A percentile compares a stretch with the other conserved stretches of the same genome.
These are phyloP conservation scores for Mortierella sp. DNA, from an alignment of 371 early-diverging fungal genomes.

Conservation along the genomic window DNA sequence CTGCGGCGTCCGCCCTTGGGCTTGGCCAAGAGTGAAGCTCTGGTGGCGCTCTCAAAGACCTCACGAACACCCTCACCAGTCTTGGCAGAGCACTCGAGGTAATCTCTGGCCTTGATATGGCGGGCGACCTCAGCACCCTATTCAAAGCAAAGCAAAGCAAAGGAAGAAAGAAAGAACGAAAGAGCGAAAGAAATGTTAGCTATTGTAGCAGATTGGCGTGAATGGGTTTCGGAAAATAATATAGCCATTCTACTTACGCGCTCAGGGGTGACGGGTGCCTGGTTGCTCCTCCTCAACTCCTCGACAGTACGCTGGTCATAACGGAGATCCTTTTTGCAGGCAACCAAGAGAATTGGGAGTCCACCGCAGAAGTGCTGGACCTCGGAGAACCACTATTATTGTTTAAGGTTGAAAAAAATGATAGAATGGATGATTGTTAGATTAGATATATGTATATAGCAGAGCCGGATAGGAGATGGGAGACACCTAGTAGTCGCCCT, in stretches of 20 bases:
- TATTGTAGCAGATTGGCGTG: background rate
- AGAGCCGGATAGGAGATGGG: background rate
- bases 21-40: conserved; percentile 81
- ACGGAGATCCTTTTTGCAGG: conserved; percentile 94
- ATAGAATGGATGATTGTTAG: background rate
- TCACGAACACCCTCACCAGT: conserved; percentile 93
- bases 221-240: background rate
- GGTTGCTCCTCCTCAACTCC: conserved; percentile 82
- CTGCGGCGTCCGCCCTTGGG: conserved; percentile 41
- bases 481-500: background rate
- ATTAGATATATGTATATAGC: background rate
- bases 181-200: background rate
- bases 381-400: conserved; percentile 90
- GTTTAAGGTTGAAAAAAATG: conserved; percentile 5
- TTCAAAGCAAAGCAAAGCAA: background rate
- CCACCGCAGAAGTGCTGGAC: conserved; percentile 91
- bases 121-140: conserved; percentile 82
- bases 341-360: conserved; percentile 91
- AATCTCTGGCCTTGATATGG: conserved; percentile 90
- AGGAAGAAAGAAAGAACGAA: background rate
- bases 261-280: conserved; percentile 84
- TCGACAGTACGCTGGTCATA: conserved; percentile 83
- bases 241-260: conserved; percentile 68
- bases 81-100: conserved; percentile 97
- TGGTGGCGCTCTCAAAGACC: conserved; percentile 94